Evolutionary conservation across 192 early-diverging fungal genomes (phyloP), one percentile per base, ranked within the genome.

Genomic region (Backusella circina): DNA sequence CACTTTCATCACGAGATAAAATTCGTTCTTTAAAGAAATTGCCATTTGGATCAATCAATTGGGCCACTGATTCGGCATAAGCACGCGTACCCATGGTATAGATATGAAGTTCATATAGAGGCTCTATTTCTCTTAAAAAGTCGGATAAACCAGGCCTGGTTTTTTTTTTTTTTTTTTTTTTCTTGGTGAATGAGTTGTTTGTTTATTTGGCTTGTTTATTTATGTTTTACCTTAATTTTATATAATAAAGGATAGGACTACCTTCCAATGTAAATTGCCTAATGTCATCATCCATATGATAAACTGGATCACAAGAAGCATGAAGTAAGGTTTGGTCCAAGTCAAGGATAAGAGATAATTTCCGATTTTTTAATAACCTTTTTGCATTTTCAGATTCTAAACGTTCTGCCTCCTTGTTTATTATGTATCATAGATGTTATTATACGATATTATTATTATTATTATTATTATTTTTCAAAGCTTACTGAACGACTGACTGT

Each of bases 261-360:
- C 90, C 91, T 0, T 93, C 89, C 7, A 99, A 73, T 28, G 80
- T 83, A 77, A 99, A 97, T 65, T 85, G 81, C 70, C 87, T 84
- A 15, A 98, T 90, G 80, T 96, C 93, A 21, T 82, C 81, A 73
- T 91, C 86, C n/a, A 80, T 77, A 74, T 93, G 89, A 31, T 83
- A 84, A 68, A 93, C 77, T 9, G 87, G 84, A 71, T 95, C 91
- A 7, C 91, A 88, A 12, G 95, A 92, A 6, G 98, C 96, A 69
- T 99, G 98, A 57, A 99, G 93, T 21, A 99, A 88, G 1, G 98
- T 99, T 82, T 97, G 96, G 82, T 99, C 98, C 64, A 99, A 87
- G 87, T 99, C 98, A 21, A 99, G 88, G 67, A 99, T 92, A 28
- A 99, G 82, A 4, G 93, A 95, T 47, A 99, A 87, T 77, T 92